phyloP scores from a whole-genome alignment of 2,329 filamentous ascomycete species.

The Xylariaceae sp. region DNA sequence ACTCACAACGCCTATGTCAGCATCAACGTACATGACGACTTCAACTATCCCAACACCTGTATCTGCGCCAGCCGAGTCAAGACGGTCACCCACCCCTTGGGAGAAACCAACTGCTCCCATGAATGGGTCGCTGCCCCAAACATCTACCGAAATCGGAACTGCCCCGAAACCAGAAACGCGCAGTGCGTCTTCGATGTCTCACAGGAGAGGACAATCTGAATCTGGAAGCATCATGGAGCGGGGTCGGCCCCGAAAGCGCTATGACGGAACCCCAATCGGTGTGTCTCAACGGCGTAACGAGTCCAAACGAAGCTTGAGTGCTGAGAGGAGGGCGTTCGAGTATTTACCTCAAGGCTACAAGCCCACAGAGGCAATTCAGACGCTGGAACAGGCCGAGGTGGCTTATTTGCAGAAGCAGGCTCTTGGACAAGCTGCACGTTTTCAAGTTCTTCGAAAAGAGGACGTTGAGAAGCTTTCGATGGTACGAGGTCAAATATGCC shows the following conservation, averaged over 20 bases:
- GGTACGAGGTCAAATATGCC: slow-evolving; percentile 34
- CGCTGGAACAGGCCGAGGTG: slow-evolving; percentile 47
- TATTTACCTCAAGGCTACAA: slow-evolving; percentile 56
- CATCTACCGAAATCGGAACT: slow-evolving; percentile 21
- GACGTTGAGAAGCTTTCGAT: slow-evolving; percentile 64
- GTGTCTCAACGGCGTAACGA: slow-evolving; percentile 35
- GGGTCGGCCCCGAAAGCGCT: slow-evolving; percentile 55
- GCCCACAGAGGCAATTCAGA: slow-evolving; percentile 47
- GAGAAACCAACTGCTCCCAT: slow-evolving; percentile 31
- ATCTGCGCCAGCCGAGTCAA: slow-evolving; percentile 45
- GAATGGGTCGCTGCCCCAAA: slow-evolving; percentile 25
- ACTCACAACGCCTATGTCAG: slow-evolving; percentile 42
- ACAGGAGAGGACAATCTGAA: slow-evolving; percentile 55
- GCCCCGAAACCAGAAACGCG: slow-evolving; percentile 32
- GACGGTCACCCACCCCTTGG: slow-evolving; percentile 43
- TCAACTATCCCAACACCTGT: slow-evolving; percentile 46
- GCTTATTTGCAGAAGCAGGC: slow-evolving; percentile 55
- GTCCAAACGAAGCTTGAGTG: slow-evolving; percentile 44
- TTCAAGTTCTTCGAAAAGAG: slow-evolving; percentile 59
- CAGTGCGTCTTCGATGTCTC: slow-evolving; percentile 27
- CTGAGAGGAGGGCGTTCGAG: slow-evolving; percentile 57
- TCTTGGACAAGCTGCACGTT: slow-evolving; percentile 57
- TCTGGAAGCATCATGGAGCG: slow-evolving; percentile 57
- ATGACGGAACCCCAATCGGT: slow-evolving; percentile 38
- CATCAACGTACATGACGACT: slow-evolving; percentile 40